Base-by-base conservation (phyloP, 306 rosid species). In the Senna siamea region DNA sequence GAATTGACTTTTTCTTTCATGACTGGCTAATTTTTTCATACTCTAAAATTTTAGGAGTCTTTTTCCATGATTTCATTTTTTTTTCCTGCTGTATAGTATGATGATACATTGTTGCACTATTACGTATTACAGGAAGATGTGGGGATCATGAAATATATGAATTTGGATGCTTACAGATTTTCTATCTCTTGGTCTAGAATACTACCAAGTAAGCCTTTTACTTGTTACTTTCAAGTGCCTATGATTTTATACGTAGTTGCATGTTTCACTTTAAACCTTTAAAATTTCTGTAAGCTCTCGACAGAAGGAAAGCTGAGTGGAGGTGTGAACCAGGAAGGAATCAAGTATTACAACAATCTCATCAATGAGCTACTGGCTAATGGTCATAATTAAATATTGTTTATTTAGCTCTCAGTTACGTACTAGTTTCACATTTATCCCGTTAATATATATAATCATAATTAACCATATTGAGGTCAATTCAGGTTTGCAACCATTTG, bases 161-260 rank as follows among this genome's bases (percentile, higher is more conserved):
- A 60, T 48, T 46, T 81, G 51, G 86, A 84, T 84, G 88, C 90
- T 53, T 81, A 84, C 54, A 76, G 86, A 59, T 84, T 87, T 41
- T 87, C 88, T 7, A 81, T 87, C 48, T 87, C 88, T 34, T 87
- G 85, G 90, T 70, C 90, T 2, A 66, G 85, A 72, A n/a, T 87
- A 50, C 64, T 87, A 3, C 86, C 90, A 79, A 87, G 90, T 84
- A 73, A 76, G 79, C 30, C 35, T 4, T 37, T 26, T 26, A 67
- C 15, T 26, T 32, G 28, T 50, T 30, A 9, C 3, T 32, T 48
- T 53, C 47, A 4, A 5, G 4, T 32, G 55, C 58, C 6, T 48
- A 3, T 4, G 5, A 8, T 7, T 8, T 7, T 37, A 18, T 20
- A 37, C 15, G 26, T 3, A 6, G 23, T 7, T 67, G 6, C n/a